These are phyloP conservation scores for Raffaelea albimanens DNA, from an alignment of 2,329 filamentous ascomycete species.

Conservation along the genomic window DNA sequence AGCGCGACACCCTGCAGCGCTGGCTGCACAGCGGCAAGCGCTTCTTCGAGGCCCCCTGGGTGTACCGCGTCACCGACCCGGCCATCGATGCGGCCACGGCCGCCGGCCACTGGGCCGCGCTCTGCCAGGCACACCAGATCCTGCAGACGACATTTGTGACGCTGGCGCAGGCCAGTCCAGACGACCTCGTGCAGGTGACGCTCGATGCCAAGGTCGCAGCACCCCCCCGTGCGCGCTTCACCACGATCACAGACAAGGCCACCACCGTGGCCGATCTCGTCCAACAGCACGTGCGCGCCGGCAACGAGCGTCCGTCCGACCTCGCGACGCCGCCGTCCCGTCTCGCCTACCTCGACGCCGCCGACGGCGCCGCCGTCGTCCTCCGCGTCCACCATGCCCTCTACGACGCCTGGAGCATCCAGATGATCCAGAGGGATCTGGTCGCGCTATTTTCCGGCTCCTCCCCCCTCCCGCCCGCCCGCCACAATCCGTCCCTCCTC, in stretches of 20 bases:
- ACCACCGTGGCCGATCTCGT: background rate
- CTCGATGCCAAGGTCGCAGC: background rate
- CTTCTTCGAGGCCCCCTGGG: constrained; percentile 19
- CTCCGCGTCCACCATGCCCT: constrained; percentile 16
- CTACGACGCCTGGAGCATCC: constrained; percentile 19
- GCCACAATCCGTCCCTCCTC: background rate
- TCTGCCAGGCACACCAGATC: background rate
- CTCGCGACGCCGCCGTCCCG: constrained; percentile 11
- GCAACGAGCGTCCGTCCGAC: background rate
- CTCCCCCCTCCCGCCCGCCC: background rate
- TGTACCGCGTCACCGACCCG: constrained; percentile 11
- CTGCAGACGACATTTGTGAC: constrained; percentile 1
- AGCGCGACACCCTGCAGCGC: constrained; percentile 13
- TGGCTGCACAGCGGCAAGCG: constrained; percentile 16
- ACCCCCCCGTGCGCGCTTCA: background rate
- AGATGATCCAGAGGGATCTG: constrained; percentile 15
- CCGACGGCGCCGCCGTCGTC: constrained; percentile 14
- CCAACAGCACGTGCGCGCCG: background rate
- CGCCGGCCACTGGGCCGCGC: background rate
- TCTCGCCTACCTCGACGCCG: constrained; percentile 12
- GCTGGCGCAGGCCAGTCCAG: too few relatives aligned
- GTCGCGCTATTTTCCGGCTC: constrained; percentile 1
- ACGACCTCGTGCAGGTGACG: constrained; percentile 1
- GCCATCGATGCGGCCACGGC: constrained; percentile 5
- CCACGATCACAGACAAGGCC: background rate